These are phyloP conservation scores for Cordia subcordata DNA, from an alignment of 257 asterid species.

Conservation along the genomic window DNA sequence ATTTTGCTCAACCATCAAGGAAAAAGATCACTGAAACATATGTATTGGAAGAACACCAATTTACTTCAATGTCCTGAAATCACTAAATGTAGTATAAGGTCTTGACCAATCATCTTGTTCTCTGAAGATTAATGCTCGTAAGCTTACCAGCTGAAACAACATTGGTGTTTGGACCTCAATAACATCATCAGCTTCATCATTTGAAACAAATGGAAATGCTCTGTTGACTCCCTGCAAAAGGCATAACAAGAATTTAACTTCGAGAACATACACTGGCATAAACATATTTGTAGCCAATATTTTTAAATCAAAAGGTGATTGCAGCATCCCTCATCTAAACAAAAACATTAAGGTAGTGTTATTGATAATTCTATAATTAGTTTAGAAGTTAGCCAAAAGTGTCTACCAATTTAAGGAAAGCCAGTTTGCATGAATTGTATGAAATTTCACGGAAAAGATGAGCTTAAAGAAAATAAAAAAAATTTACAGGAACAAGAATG, in stretches of 20 bases:
- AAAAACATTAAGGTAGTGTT: too few species aligned
- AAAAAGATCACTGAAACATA: too few species aligned
- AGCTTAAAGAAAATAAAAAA: neutral
- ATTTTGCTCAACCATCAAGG: too few species aligned
- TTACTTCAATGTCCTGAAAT: neutral
- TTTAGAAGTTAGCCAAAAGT: too few species aligned
- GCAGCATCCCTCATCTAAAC: too few species aligned
- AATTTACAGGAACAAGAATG: slow-evolving; percentile 3
- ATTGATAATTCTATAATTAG: too few species aligned
- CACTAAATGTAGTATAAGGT: neutral
- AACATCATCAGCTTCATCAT: slow-evolving; percentile 75
- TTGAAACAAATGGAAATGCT: slow-evolving; percentile 87
- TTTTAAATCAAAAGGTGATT: too few species aligned
- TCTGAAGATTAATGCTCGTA: neutral
- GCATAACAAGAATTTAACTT: neutral
- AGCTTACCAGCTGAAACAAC: slow-evolving; percentile 82
- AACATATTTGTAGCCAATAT: too few species aligned
- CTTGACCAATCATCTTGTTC: neutral
- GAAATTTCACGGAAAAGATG: too few species aligned
- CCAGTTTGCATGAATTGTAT: too few species aligned
- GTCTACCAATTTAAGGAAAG: too few species aligned
- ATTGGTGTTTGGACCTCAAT: slow-evolving; percentile 82
- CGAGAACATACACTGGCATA: slow-evolving; percentile 10
- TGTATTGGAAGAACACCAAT: too few species aligned
- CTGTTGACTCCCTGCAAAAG: slow-evolving; percentile 86